A percentile compares a stretch with the other conserved stretches of the same genome.
Conservation (phyloP, 2,329 filamentous ascomycete genomes). For the Trichoderma sp. region DNA sequence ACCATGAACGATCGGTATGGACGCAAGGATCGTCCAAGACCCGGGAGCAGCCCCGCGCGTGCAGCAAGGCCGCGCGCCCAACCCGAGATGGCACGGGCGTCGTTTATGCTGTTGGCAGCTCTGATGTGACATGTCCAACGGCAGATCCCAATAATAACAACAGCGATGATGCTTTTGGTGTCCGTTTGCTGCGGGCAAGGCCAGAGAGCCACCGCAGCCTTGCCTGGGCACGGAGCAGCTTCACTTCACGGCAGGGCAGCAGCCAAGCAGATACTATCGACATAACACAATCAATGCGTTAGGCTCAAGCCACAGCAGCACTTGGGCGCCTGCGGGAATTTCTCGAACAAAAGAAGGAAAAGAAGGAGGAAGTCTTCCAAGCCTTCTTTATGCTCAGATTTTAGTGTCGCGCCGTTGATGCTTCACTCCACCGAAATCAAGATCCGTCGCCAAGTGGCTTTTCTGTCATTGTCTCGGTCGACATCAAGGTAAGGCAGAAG, state of each 20-base stretch:
- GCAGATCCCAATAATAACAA: conserved; percentile 13
- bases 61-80: not conserved
- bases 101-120: not conserved
- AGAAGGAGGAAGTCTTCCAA: not conserved
- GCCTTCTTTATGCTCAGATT: not conserved
- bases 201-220: not conserved
- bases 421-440: not conserved
- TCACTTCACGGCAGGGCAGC: not conserved
- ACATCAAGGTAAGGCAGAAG: conserved; percentile 6
- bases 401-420: not conserved
- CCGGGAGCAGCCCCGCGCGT: conserved; percentile 14
- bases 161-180: not conserved
- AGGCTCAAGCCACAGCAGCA: conserved; percentile 2
- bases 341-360: no score
- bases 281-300: not conserved
- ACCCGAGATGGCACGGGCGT: not conserved
- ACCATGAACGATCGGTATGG: conserved; percentile 9
- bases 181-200: not conserved
- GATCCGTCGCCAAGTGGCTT: conserved; percentile 7
- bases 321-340: not conserved
- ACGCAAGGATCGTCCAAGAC: conserved; percentile 12
- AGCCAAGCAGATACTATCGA: not conserved
- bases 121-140: not conserved
- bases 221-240: conserved; percentile 1
- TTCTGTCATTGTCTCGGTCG: conserved; percentile 13